Evolutionary conservation across 768 basidiomycete species (phyloP), one percentile per base, ranked within the genome.

Genomic region (Dioszegia aurantiaca): DNA sequence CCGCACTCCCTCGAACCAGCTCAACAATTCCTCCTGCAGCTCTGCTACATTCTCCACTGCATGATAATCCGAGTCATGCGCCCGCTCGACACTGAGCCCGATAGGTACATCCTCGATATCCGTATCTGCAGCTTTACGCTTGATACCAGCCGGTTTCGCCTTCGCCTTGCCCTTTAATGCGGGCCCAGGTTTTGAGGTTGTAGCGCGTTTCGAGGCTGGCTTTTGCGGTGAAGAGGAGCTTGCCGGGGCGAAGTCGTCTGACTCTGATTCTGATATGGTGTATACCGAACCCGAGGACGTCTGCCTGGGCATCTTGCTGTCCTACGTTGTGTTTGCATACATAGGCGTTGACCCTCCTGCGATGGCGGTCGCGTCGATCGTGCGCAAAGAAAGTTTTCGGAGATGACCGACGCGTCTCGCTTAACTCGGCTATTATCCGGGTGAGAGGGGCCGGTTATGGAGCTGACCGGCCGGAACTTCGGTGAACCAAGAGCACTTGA

Each of bases 1-100:
- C 73, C 84, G 84, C 12, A 87, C 87, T 14, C 75, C 78, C 33
- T 81, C 80, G 69, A 86, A 97, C 91, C 91, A 97, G 3, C 36
- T 47, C 23, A 77, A 52, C 26, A 80, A 49, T 10, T 64, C 67
- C n/a, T 62, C 40, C 52, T 74, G 76, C 2, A 69, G 12, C 12
- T 23, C 49, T 5, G 33, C 59, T 0, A 75, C 48, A 14, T 33
- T 44, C 1, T 28, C 56, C 6, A 63, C 55, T 46, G 42, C 52
- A 55, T 75, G 73, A 42, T 70, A 72, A 27, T 26, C 53, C 43
- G 23, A 4, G 11, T 39, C 60, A 62, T 72, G 70, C 4, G 59
- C 46, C 21, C 70, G 44, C 8, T 21, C 4, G 4, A 62, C 49
- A 33, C 39, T 31, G 17, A 53, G 47, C 21, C 61, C 66, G 58